Conservation (phyloP, 305 asterid species). For the Caryopteris hybrid region DNA sequence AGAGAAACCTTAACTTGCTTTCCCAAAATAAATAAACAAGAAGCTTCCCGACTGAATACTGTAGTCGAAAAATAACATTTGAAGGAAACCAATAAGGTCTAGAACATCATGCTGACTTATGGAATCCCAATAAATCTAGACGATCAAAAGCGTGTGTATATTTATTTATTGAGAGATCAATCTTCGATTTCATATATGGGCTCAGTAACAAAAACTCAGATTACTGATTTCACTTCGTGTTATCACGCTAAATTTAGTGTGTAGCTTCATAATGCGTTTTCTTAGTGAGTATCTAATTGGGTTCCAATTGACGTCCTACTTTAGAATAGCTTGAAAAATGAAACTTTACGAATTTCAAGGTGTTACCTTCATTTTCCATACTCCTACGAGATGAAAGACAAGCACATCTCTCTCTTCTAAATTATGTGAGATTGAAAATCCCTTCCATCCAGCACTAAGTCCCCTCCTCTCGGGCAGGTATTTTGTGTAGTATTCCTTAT, state of each 20-base stretch:
- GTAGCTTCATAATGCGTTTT: neutral
- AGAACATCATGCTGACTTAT: neutral
- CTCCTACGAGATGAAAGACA: conserved; percentile 38
- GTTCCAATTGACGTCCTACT: neutral
- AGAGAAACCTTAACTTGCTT: neutral
- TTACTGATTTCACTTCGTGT: neutral
- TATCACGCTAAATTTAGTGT: neutral
- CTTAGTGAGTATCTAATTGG: neutral
- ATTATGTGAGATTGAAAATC: conserved; percentile 38
- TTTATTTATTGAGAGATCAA: neutral
- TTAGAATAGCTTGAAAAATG: neutral
- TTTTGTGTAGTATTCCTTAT: conserved; percentile 25
- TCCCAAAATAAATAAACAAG: neutral
- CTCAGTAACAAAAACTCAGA: neutral
- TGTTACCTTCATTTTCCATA: conserved; percentile 37
- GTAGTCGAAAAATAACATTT: neutral
- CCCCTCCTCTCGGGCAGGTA: conserved; percentile 39
- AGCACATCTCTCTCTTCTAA: conserved; percentile 41
- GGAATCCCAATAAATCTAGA: neutral
- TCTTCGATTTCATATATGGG: neutral
- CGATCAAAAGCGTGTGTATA: neutral
- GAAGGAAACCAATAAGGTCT: neutral
- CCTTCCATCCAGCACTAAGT: conserved; percentile 52
- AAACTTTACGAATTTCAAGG: neutral
- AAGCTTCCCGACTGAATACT: neutral